Evolutionary conservation across 805 yeast species (phyloP), one percentile per base, ranked within the genome.

Genomic region (Wickerhamiella azymoides): DNA sequence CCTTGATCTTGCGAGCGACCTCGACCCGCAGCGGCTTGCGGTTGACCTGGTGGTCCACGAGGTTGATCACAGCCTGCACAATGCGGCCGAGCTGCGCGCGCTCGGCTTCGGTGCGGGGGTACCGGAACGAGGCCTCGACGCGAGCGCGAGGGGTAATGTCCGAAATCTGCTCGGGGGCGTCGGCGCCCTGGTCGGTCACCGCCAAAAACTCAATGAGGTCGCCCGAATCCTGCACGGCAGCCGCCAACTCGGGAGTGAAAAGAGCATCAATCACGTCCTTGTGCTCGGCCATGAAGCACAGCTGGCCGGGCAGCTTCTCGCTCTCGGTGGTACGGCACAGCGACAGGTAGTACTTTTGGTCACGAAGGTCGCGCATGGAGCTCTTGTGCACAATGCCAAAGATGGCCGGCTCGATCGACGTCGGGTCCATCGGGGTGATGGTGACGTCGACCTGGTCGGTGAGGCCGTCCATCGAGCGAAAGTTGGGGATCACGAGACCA

Each of bases 221-320:
- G 24, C 66, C 67, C 25, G 73, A 57, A 39, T 65, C 67, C 27
- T 68, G 67, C 25, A 66, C 63, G 45, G 79, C 60, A 40, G 71
- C 69, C 52, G 57, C 53, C 14, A 68, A 53, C 50, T 72, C 73
- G 24, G 67, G 65, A 44, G 77, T 71, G 53, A 72, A 70, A 44
- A 83, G 65, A 48, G 74, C 66, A 5, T 77, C 84, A 53, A 80
- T 85, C 66, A 84, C 70, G 61, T 89, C 97, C 50, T 78, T 71
- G 47, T 76, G 76, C 69, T 92, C 99, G 55, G 82, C 70, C 97
- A 92, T 88, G 66, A 76, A 84, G 24, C 84, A 94, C 58, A 72
- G 83, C 39, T 65, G 55, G 30, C 96, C 94, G 55, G 89, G 68
- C 53, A 73, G 71, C 24, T 71, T 61, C 21, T 81, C 76, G 60